Evolutionary conservation across 2,329 filamentous ascomycete species (phyloP), one percentile per base, ranked within the genome.

Genomic region (Moelleriella libera): DNA sequence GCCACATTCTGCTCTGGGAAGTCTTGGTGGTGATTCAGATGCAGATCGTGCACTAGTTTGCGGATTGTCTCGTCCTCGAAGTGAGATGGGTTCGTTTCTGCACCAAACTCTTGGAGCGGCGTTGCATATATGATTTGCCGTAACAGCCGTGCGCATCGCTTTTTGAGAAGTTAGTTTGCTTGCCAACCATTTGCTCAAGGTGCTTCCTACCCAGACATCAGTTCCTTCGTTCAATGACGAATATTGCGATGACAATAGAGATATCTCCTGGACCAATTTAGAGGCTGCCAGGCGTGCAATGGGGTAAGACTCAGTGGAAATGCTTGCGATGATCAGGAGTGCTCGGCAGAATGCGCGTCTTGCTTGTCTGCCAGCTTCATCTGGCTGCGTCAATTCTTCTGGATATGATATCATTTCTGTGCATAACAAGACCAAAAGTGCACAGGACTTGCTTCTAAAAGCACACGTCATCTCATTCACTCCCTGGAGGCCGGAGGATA

Each of bases 241-340:
- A 46, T 60, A 58, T 6, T 63, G 61, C 5, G 57, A 51, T 3
- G 60, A 57, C 10, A 68, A 51, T 21, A 66, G 57, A n/a, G 66
- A 59, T 30, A 70, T 55, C 39, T 67, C 62, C n/a, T 67, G 63
- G 7, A 69, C 58, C 12, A 74, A 59, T 44, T 70, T 70, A 5
- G 68, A 68, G 2, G 62, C 57, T 11, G 65, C 64, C 30, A 74
- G 54, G 37, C 67, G 63, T 10, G 63, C 63, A 39, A 70, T 58
- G 3, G 59, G 52, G 30, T 56, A 58, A 30, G 60, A 59, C 5
- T 54, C 50, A 2, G 65, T 43, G n/a, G 63, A 63, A 10, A 59
- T 60, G 31, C 64, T 56, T 3, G 66, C 58, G 39, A 75, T 60
- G 3, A 56, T 55, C 8, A 67, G 49, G 9, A 74, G 56, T 9